Percentiles rank a stretch among this genome's conserved stretches.
These are phyloP conservation scores for Hysterium pulicare DNA, from an alignment of 2,329 filamentous ascomycete species.

Conservation along the genomic window DNA sequence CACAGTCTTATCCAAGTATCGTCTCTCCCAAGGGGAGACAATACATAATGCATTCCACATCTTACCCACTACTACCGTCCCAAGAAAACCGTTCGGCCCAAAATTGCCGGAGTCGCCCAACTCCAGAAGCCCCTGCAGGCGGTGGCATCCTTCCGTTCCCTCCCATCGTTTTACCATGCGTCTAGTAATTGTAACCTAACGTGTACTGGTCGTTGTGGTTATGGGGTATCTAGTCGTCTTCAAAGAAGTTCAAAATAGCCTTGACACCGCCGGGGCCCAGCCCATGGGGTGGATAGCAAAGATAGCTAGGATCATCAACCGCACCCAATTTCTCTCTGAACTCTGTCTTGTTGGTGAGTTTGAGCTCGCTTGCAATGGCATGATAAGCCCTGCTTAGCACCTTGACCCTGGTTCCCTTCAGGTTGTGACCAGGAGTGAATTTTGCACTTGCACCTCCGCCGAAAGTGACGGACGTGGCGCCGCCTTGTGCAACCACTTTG, in stretches of 20 bases:
- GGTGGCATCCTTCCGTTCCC: too few species aligned
- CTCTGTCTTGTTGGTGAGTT: slow-evolving; percentile 78
- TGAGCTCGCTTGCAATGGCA: slow-evolving; percentile 75
- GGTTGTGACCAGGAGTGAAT: slow-evolving; percentile 74
- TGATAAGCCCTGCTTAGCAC: slow-evolving; percentile 81
- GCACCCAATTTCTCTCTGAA: slow-evolving; percentile 91
- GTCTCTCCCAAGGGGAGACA: too few species aligned
- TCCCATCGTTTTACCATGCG: too few species aligned
- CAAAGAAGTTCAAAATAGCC: slow-evolving; percentile 88
- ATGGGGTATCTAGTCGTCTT: slow-evolving; percentile 53
- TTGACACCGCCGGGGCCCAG: slow-evolving; percentile 77
- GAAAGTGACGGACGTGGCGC: slow-evolving; percentile 72
- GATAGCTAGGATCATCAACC: slow-evolving; percentile 78
- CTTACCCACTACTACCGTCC: too few species aligned
- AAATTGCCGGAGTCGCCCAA: too few species aligned
- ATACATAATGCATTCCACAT: too few species aligned
- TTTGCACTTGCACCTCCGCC: slow-evolving; percentile 75
- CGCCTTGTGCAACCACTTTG: slow-evolving; percentile 55
- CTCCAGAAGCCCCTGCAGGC: too few species aligned
- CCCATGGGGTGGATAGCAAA: slow-evolving; percentile 84
- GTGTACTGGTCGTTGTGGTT: neutral
- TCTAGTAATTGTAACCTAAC: too few species aligned
- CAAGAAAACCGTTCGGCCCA: too few species aligned
- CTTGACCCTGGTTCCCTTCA: slow-evolving; percentile 75
- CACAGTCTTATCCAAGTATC: too few species aligned